Percentiles rank a stretch among this genome's conserved stretches.
Conservation (phyloP, 139 green algal species). For the Coelastrella sp. region DNA sequence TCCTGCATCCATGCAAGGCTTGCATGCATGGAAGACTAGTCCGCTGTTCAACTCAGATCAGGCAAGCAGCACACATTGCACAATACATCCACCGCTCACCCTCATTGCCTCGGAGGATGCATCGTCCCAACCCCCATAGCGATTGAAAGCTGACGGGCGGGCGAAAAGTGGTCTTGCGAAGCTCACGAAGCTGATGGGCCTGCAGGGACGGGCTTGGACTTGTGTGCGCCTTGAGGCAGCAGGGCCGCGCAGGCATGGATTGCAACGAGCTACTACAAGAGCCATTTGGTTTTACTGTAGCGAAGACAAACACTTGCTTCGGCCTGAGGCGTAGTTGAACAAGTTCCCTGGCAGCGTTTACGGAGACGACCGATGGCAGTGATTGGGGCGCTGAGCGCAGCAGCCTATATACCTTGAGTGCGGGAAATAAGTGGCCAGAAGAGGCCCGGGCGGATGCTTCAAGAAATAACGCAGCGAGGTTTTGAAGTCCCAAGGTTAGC, state of each 20-base stretch:
- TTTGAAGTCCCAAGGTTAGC: too few relatives aligned
- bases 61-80: neutral
- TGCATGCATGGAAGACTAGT: too few relatives aligned
- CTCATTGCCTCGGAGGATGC: neutral
- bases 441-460: too few relatives aligned
- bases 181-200: neutral
- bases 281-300: neutral
- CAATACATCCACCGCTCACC: neutral
- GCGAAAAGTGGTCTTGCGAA: neutral
- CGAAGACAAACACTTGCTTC: too few relatives aligned
- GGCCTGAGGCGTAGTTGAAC: too few relatives aligned
- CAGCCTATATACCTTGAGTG: too few relatives aligned
- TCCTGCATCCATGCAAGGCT: slow-evolving; percentile 3
- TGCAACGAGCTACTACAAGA: neutral
- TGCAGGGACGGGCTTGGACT: neutral
- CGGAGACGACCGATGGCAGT: too few relatives aligned
- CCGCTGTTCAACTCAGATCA: too few relatives aligned
- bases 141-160: neutral
- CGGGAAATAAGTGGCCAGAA: too few relatives aligned
- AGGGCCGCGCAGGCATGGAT: neutral
- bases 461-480: too few relatives aligned
- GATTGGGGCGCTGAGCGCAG: too few relatives aligned
- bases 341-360: too few relatives aligned
- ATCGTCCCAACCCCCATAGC: neutral
- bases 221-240: neutral